Evolutionary conservation across 1,139 yeast genomes (phyloP), one percentile per base, ranked within the genome.

Genomic region (Sugiyamaella xylanicola): DNA sequence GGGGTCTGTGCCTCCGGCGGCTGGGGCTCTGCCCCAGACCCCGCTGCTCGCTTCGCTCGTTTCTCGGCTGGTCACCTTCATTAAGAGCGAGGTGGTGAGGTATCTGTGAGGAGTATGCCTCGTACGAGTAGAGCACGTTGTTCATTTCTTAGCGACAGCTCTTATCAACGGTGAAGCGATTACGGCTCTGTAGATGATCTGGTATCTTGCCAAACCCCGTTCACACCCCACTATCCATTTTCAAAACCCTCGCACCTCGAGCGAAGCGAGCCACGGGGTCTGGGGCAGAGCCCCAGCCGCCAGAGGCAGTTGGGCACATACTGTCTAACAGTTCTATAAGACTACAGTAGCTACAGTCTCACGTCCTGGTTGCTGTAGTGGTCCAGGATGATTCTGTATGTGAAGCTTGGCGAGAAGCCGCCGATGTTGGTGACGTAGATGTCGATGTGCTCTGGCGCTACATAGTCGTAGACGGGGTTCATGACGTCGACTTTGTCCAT

Each of bases 391-490:
- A 93, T 87, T 74, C 99, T 85, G 74, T 95, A 95, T 54, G 93
- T 87, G 74, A 93, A 95, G 63, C 95, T 90, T 50, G 99, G 99
- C 22, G 98, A 89, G 70, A 88, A 92, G 27, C 98, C 98, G 48
- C 99, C 99, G 59, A 77, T 75, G 62, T 95, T 93, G 17, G 99
- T 92, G 66, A 93, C 89, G 72, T 87, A 91, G 62, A 95, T 89
- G 72, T 93, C 98, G 62, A 95, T 88, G 68, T 89, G 85, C 67
- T 92, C 98, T 0, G 99, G 99, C 3, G 93, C 86, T 44, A 95
- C 85, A 69, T 92, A 93, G 69, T 92, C 98, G 63, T 83, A 87
- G 60, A 90, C 76, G n/a, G 98, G 97, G 72, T 95, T 95, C 51
- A 93, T 80, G 25, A 92, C 92, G 66, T 88, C 95, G 54, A 90